phyloP scores from a whole-genome alignment of 2,329 filamentous ascomycete species.

The Zymoseptoria brevis region DNA sequence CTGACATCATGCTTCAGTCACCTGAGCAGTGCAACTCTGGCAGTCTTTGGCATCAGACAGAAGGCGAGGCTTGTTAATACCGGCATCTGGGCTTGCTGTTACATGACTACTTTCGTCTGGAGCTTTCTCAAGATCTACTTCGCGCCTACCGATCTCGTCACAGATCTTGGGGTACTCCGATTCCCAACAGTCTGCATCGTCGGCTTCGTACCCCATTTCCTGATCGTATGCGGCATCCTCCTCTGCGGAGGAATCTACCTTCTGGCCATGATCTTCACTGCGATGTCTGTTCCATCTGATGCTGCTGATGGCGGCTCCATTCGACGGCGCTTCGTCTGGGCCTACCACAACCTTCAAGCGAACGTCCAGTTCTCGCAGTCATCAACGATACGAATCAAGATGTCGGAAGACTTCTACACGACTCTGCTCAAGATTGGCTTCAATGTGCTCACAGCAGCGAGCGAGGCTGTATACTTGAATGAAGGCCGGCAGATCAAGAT shows the following conservation, averaged over 20 bases:
- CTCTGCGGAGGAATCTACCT: constrained; percentile 70
- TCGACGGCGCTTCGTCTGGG: constrained; percentile 56
- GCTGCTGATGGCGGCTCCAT: constrained; percentile 39
- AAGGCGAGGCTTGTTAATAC: constrained; percentile 78
- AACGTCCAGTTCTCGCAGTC: constrained; percentile 69
- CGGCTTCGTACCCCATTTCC: constrained; percentile 87
- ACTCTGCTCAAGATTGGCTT: constrained; percentile 81
- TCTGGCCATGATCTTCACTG: constrained; percentile 67
- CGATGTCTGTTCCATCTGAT: constrained; percentile 54
- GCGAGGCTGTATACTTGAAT: constrained; percentile 90
- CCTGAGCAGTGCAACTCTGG: constrained; percentile 73
- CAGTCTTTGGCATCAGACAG: constrained; percentile 70
- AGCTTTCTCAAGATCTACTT: constrained; percentile 49
- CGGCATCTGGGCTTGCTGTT: constrained; percentile 80
- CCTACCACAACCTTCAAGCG: constrained; percentile 85
- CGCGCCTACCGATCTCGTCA: constrained; percentile 46
- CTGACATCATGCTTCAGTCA: constrained; percentile 87
- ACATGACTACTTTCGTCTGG: constrained; percentile 78
- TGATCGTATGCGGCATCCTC: constrained; percentile 71
- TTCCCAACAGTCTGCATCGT: constrained; percentile 94
- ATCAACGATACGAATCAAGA: constrained; percentile 62
- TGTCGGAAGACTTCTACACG: constrained; percentile 93
- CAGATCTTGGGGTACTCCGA: constrained; percentile 64
- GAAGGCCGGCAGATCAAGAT: constrained; percentile 72
- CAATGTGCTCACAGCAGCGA: constrained; percentile 81